phyloP scores from a whole-genome alignment of 768 basidiomycete genomes.

The Mycena rebaudengoi region DNA sequence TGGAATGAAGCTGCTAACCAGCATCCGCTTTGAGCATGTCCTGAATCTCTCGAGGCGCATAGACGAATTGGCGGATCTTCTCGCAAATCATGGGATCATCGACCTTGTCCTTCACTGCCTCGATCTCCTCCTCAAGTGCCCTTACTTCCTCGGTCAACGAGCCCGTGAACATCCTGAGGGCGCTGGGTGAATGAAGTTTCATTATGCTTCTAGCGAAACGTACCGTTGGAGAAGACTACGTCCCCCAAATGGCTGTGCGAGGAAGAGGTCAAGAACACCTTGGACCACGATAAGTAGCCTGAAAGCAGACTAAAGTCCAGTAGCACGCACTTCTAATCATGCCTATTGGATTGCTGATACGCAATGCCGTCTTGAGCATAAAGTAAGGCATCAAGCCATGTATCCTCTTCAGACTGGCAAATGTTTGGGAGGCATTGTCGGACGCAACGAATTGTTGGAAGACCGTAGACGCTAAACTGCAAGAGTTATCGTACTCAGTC shows the following conservation, averaged over 20 bases:
- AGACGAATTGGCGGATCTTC: constrained; percentile 87
- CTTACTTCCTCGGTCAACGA: constrained; percentile 91
- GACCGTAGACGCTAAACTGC: constrained; percentile 92
- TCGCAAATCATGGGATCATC: constrained; percentile 89
- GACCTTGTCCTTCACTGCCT: constrained; percentile 86
- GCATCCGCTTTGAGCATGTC: constrained; percentile 83
- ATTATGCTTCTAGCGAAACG: constrained; percentile 10
- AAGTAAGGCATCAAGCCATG: constrained; percentile 99
- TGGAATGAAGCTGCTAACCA: constrained; percentile 52
- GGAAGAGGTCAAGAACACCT: constrained; percentile 91
- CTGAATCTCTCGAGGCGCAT: constrained; percentile 90
- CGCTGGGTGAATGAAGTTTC: background rate
- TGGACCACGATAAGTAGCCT: constrained; percentile 18
- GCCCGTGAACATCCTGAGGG: constrained; percentile 90
- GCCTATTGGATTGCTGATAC: constrained; percentile 92
- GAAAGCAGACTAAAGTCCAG: background rate
- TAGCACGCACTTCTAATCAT: constrained; percentile 87
- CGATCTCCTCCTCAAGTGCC: constrained; percentile 85
- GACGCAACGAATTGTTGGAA: constrained; percentile 95
- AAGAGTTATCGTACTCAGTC: constrained; percentile 3
- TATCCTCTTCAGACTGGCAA: constrained; percentile 87
- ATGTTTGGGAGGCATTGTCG: constrained; percentile 90
- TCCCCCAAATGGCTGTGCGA: constrained; percentile 96
- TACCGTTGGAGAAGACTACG: constrained; percentile 90
- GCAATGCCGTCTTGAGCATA: constrained; percentile 90